phyloP scores from a whole-genome alignment of 1,139 yeast species.

The Yamadazyma kanchanaburiensis region DNA sequence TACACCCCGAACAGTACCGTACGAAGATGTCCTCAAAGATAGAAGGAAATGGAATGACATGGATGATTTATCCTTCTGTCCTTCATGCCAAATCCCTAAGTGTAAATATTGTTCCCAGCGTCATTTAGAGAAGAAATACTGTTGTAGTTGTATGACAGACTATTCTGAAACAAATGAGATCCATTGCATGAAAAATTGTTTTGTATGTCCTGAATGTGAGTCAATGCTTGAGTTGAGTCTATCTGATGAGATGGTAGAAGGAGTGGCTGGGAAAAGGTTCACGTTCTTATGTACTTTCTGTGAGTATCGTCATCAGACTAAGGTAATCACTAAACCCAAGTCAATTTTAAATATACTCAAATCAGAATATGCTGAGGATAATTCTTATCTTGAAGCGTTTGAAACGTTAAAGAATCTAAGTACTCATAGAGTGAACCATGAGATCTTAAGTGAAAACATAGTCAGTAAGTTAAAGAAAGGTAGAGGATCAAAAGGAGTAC shows the following conservation, averaged over 20 bases:
- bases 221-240: conserved; percentile 25
- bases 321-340: conserved; percentile 31
- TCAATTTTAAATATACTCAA: conserved; percentile 28
- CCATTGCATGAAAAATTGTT: conserved; percentile 36
- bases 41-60: conserved; percentile 6
- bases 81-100: conserved; percentile 30
- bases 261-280: conserved; percentile 30
- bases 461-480: conserved; percentile 10
- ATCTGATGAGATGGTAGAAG: conserved; percentile 15
- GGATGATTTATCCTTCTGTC: conserved; percentile 33
- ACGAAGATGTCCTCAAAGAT: conserved; percentile 1
- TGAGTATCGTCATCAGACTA: conserved; percentile 24
- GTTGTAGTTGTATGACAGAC: conserved; percentile 36
- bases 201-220: conserved; percentile 36
- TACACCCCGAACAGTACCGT: conserved; percentile 1
- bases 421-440: conserved; percentile 7
- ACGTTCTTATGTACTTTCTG: conserved; percentile 32
- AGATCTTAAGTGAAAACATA: conserved; percentile 8
- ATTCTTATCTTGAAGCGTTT: conserved; percentile 2
- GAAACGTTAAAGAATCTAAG: conserved; percentile 1
- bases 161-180: conserved; percentile 22
- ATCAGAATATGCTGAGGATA: conserved; percentile 9
- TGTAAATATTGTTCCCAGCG: conserved; percentile 25
- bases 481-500: conserved; percentile 8
- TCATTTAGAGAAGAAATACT: conserved; percentile 27